Evolutionary conservation across 768 basidiomycete species (phyloP), one percentile per base, ranked within the genome.

Genomic region (Lentinula detonsa): DNA sequence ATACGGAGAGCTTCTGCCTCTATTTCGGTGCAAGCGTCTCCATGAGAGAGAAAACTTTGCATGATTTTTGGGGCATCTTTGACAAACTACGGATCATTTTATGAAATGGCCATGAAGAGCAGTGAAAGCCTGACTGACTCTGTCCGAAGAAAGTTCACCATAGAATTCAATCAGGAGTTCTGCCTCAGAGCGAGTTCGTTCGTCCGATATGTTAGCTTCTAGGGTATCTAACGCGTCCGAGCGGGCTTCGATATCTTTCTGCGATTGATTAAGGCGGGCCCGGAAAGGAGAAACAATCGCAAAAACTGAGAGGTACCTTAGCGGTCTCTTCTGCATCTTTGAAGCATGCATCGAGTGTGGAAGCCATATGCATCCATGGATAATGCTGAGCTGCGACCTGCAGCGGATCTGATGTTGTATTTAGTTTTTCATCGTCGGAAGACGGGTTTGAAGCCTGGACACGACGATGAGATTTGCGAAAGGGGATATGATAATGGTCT

Each of bases 291-390:
- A 51, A 11, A 61, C 3, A 54, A 61, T 42, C 49, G 15, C 11
- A 37, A 45, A 50, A 60, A 51, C 40, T 10, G 23, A 18, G 31
- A 51, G 73, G 9, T 63, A 71, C 78, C 59, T 69, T 71, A 4
- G 77, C 77, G 16, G 71, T 59, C 50, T 71, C 64, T 66, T 80
- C 74, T 11, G 80, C 72, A 15, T 69, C 62, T 18, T 76, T 63
- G 65, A 84, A 80, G 59, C 77, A 80, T 2, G 79, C 79, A 15
- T 85, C 81, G 35, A 86, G 71, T 1, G 80, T 81, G 10, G 82
- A 79, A 4, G 76, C 76, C 85, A 88, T 86, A 64, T 81, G 82
- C 33, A 79, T 61, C 85, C 85, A 87, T 62, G 85, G 79, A 62
- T 84, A 82, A 16, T 76, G 69, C 60, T 84, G 82, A 11, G 83